Evolutionary conservation across 2,329 filamentous ascomycete genomes (phyloP), one percentile per base, ranked within the genome.

Genomic region (Aspergillus hiratsukae): DNA sequence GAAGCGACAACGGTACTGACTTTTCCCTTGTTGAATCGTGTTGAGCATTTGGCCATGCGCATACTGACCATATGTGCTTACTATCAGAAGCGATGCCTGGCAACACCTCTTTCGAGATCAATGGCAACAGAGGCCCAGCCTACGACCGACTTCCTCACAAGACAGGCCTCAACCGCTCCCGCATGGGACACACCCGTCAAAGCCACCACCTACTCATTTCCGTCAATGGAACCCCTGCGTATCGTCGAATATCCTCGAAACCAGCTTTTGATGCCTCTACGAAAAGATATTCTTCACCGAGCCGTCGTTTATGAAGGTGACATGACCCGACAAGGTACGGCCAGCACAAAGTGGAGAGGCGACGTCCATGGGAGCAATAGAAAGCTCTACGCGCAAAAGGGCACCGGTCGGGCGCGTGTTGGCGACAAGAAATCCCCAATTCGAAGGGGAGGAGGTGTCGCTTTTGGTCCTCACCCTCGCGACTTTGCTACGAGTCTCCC

Each of bases 271-370:
- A 84, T 97, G 35, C 94, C 94, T 2, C 82, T 96, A 49, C 89
- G 94, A 58, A 87, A 88, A 72, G 94, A 99, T 74, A 86, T 99
- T 62, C 86, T 99, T 53, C 93, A 99, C 78, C 86, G 90, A 62
- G 94, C 94, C 57, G 85, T 99, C 57, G 78, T 96, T 65, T 97
- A 88, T 80, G 94, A 99, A 78, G 94, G 90, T 64, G 93, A 97
- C 78, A 84, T 81, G 69, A 89, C 90, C 55, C 87, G 94, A 29
- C 88, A 91, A 73, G 94, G 94, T 62, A 95, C 91, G 2, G 94
- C 92, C 48, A 87, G 80, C 64, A 85, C 85, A 60, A 95, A 95
- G 79, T 94, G 85, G 67, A 85, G 93, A 58, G 85, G 76, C 69
- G 91, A 97, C 60, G 87, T 99, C 25, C 85, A 87, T 68, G 94